Conservation (phyloP, 2,329 filamentous ascomycete genomes). For the Lecanicillium sp. region DNA sequence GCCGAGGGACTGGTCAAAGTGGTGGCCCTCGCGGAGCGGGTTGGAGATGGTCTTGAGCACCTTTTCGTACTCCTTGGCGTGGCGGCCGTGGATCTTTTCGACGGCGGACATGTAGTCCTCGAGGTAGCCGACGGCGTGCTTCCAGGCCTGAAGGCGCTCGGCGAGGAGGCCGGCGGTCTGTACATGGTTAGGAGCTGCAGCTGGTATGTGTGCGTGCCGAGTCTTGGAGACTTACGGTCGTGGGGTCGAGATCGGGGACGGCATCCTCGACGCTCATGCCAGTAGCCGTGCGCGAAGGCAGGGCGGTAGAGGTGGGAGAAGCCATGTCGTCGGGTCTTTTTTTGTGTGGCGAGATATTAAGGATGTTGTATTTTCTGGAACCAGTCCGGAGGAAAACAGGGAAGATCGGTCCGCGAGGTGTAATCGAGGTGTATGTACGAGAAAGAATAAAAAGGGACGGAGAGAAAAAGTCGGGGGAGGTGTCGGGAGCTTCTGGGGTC, state of each 20-base stretch:
- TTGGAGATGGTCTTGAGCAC: constrained; percentile 86
- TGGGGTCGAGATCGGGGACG: constrained; percentile 52
- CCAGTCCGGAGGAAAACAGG: too few relatives aligned
- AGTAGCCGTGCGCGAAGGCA: constrained; percentile 44
- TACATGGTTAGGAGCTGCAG: constrained; percentile 2
- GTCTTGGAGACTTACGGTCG: constrained; percentile 39
- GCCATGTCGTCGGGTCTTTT: too few relatives aligned
- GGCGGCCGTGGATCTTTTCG: constrained; percentile 77
- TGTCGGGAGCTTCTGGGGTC: too few relatives aligned
- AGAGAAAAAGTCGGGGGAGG: too few relatives aligned
- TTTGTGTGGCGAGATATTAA: too few relatives aligned
- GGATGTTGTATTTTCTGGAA: too few relatives aligned
- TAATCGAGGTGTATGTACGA: too few relatives aligned
- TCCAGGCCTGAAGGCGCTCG: constrained; percentile 90
- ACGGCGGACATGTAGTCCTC: constrained; percentile 83
- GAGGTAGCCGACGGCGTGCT: constrained; percentile 84
- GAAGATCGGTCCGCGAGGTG: too few relatives aligned
- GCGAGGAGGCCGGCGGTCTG: constrained; percentile 74
- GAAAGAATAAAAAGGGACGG: too few relatives aligned
- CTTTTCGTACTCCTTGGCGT: constrained; percentile 93
- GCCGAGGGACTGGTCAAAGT: constrained; percentile 86
- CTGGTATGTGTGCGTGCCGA: neutral
- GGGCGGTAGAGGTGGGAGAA: constrained; percentile 17
- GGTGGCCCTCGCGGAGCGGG: constrained; percentile 81
- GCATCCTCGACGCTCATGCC: constrained; percentile 50